Base-by-base conservation (phyloP, 2,329 filamentous ascomycete species). In the Aureobasidium sp. region DNA sequence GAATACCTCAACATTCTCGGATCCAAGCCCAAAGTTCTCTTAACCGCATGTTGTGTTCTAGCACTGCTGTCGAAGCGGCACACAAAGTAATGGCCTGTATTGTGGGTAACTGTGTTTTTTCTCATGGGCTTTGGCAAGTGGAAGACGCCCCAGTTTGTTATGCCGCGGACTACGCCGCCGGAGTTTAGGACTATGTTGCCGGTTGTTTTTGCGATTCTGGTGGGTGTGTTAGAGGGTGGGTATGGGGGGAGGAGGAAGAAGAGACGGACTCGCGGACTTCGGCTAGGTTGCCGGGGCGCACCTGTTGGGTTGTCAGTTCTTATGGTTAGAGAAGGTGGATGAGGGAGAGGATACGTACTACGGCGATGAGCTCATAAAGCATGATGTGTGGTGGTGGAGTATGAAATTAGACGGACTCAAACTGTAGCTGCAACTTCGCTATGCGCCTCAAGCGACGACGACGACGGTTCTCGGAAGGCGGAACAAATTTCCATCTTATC, bases 341-440 rank as follows among this genome's bases (percentile, higher is more conserved):
- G n/a, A n/a, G n/a, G n/a, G n/a, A n/a, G n/a, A n/a, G n/a, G n/a
- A n/a, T n/a, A n/a, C n/a, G n/a, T n/a, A n/a, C n/a, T 78, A 97
- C 88, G 75, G 90, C 94, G 76, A 99, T 94, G 72, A 97, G 81
- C 80, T 99, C 94, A 81, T 99, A 99, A 78, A 99, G 81, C 94
- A 99, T 97, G 67, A 37, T 67, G 53, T 59, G 36, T 32, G 21
- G 27, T n/a, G 51, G 21, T 11, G 7, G 14, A 36, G 3, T 41
- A 34, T 27, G 34, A 4, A 32, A 21, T 8, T 21, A 21, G 21
- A 21, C 21, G 21, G 21, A 21, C 21, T 21, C 21, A 27, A 34
- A 16, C 21, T 39, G 34, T 5, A 10, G 13, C 41, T 44, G 3
- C 5, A 37, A 29, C 25, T 39, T 32, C 13, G 25, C 25, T 30